Conservation (phyloP, 2,329 filamentous ascomycete genomes). For the Aaosphaeria arxii region DNA sequence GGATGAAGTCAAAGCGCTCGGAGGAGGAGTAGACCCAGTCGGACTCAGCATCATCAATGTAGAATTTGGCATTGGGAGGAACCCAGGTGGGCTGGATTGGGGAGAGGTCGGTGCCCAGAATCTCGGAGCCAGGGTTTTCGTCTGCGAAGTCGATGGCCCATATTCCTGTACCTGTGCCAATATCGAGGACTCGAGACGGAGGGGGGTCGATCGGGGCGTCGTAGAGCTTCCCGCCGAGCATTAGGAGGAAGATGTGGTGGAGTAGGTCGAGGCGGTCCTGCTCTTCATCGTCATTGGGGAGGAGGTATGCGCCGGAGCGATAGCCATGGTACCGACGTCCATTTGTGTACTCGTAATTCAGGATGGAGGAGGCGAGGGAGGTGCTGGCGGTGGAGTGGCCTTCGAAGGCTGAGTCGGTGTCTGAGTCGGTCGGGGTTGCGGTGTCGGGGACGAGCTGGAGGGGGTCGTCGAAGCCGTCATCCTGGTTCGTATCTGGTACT, state of each 20-base stretch:
- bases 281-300: constrained; percentile 36
- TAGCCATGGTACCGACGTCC: constrained; percentile 27
- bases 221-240: constrained; percentile 20
- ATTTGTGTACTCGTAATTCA: constrained; percentile 24
- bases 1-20: constrained; percentile 41
- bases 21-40: constrained; percentile 34
- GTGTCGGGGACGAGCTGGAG: constrained; percentile 25
- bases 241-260: constrained; percentile 23
- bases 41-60: constrained; percentile 43
- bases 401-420: constrained; percentile 31
- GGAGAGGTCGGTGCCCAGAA: constrained; percentile 44
- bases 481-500: too few relatives aligned
- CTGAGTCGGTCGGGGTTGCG: constrained; percentile 10
- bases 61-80: constrained; percentile 44
- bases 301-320: constrained; percentile 21
- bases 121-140: constrained; percentile 33
- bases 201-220: constrained; percentile 25
- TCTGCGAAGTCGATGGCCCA: constrained; percentile 38
- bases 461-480: not conserved
- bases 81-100: constrained; percentile 47
- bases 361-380: constrained; percentile 20
- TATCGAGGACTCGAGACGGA: constrained; percentile 18
- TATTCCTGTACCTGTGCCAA: constrained; percentile 33
- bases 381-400: constrained; percentile 19
- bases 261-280: constrained; percentile 41